Evolutionary conservation across 73 alveolate species (phyloP).

Genomic region (Paramecium octaurelia): DNA sequence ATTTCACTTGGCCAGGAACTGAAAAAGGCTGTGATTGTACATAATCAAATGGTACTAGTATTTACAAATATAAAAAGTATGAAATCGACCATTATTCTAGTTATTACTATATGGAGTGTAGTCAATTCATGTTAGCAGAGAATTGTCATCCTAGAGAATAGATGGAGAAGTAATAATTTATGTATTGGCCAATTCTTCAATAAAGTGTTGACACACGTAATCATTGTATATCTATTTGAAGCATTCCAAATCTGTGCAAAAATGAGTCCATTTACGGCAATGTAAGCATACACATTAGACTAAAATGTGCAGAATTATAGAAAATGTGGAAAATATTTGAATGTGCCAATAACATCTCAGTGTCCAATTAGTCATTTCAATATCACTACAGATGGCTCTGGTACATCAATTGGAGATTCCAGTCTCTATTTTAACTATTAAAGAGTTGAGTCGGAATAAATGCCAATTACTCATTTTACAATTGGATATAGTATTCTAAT

Average conservation of each 20-base stretch:
- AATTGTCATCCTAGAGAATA: neutral
- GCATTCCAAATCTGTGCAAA: neutral
- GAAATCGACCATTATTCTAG: neutral
- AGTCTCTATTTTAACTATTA: neutral
- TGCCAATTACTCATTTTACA: neutral
- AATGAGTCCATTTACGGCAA: neutral
- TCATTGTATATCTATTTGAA: neutral
- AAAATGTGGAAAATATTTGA: neutral
- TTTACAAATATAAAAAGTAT: neutral
- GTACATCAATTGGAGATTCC: neutral
- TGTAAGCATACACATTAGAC: neutral
- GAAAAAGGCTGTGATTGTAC: neutral
- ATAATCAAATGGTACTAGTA: neutral
- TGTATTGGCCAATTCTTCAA: neutral
- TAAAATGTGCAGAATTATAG: neutral
- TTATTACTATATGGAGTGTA: conserved; percentile 25
- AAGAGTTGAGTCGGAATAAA: neutral
- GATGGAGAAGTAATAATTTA: neutral
- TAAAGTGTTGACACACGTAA: neutral
- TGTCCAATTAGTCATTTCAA: neutral
- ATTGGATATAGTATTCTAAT: neutral
- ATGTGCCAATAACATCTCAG: neutral
- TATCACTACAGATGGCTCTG: neutral
- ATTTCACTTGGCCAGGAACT: conserved; percentile 35
- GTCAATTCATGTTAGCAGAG: neutral